These are phyloP conservation scores for Phytopythium delawarense DNA, from an alignment of 352 stramenopile genomes.

Conservation along the genomic window DNA sequence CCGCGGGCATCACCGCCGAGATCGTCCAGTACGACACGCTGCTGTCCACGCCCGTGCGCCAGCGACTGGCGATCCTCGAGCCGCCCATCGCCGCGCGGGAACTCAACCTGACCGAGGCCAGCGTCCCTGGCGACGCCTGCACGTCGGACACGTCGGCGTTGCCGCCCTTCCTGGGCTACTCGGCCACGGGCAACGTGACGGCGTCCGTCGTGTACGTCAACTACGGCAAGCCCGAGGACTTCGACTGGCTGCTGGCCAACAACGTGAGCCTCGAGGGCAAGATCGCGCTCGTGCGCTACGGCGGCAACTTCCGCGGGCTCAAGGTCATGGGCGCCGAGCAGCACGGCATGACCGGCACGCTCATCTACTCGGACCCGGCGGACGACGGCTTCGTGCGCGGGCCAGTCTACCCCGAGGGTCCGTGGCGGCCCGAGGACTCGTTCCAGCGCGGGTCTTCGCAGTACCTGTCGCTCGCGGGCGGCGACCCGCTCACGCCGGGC, in stretches of 20 bases:
- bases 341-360: conserved; percentile 40
- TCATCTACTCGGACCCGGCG: conserved; percentile 75
- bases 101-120: conserved; percentile 48
- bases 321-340: conserved; percentile 65
- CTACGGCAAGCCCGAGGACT: conserved; percentile 69
- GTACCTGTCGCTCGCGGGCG: conserved; percentile 54
- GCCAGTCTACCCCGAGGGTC: conserved; percentile 53
- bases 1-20: conserved; percentile 45
- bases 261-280: conserved; percentile 62
- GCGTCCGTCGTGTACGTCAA: conserved; percentile 79
- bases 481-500: conserved; percentile 48
- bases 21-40: conserved; percentile 56
- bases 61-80: conserved; percentile 29
- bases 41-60: conserved; percentile 54
- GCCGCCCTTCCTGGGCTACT: conserved; percentile 78
- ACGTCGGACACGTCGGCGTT: conserved; percentile 38
- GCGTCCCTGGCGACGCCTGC: conserved; percentile 54
- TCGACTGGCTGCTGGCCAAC: conserved; percentile 48
- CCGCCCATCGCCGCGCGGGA: conserved; percentile 14
- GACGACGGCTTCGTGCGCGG: conserved; percentile 63
- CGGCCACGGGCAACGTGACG: conserved; percentile 55
- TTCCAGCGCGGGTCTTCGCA: conserved; percentile 64
- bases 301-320: conserved; percentile 18
- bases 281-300: conserved; percentile 34
- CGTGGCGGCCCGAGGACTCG: conserved; percentile 43